Base-by-base conservation (phyloP, 2,329 filamentous ascomycete species). In the Colletotrichum higginsianum region DNA sequence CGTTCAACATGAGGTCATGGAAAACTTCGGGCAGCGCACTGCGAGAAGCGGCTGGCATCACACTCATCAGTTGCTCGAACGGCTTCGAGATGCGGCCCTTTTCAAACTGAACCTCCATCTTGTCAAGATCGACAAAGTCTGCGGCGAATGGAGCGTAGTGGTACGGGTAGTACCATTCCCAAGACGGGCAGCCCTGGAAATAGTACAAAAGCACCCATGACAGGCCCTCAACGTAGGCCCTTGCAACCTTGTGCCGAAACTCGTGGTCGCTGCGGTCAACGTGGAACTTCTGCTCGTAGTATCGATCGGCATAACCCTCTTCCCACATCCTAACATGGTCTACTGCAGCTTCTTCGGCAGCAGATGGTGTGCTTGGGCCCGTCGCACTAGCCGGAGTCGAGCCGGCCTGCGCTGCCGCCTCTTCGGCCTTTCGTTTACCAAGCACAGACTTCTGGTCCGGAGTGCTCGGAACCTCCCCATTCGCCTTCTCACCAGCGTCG, bases 101-200 rank as follows among this genome's bases (percentile, higher is more conserved):
- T 70, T 94, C 89, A 76, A 99, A 99, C 21, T 88, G 85, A 75
- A 98, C 90, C 42, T 93, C 87, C 86, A 98, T 91, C 75, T 94
- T 91, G 63, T 87, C 89, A 56, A 99, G 87, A 67, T 95, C 92
- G 70, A 93, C 92, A 81, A 99, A 99, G 81, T 99, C 96, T 63
- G 95, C 93, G 2, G 96, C 96, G 80, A 99, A 99, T 4, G 97
- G 96, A 1, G 96, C 97, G 80, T 99, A 99, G 80, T 99, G 96
- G 79, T 98, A 97, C 0, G 96, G 96, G 79, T 98, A 99, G 81
- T 96, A 99, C 96, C 96, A 99, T 63, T 96, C 97, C 96, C 97
- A 99, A 0, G 95, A 98, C 26, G 96, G 95, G 77, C 96, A 99
- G 35, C 96, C 96, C 82, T 99, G 96, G 82, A 98, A 98, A 81